Base-by-base conservation (phyloP, 2,329 filamentous ascomycete species). In the Cladosporium austrohemisphaericum region DNA sequence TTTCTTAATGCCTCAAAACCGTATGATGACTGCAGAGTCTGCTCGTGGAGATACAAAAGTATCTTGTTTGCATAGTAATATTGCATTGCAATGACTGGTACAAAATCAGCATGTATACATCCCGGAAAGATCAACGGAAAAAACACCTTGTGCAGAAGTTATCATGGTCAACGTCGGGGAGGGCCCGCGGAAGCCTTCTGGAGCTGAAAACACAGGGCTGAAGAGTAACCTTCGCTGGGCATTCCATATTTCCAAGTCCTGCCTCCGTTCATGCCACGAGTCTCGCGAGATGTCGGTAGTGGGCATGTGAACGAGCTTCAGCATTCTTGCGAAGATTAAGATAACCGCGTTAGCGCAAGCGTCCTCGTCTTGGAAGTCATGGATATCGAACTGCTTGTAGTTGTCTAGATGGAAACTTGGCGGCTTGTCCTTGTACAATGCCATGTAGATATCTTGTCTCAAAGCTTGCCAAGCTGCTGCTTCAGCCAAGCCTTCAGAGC, bases 391-490 rank as follows among this genome's bases (percentile, higher is more conserved):
- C 8, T 62, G 59, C 36, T 68, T 65, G 36, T 69, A 72, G 29
- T 69, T 70, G 14, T 63, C 59, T n/a, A 72, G 45, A 14, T 67
- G 58, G 5, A 71, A 59, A 37, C 67, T 65, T 20, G 71, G 59
- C 1, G 65, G 65, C 16, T 67, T 61, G 37, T 64, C 58, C 38
- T 67, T 63, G 5, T 67, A 65, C 4, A 71, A 53, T 0, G 67
- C 69, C 10, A 68, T 63, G 43, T 71, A 71, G 20, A 72, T 70
- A 26, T 69, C 68, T 52, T 72, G 69, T 9, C 69, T 60, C 3
- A 72, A 56, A 8, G 68, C 69, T 32, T 70, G 68, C 69, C 69
- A 72, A 41, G 67, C 69, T 2, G 68, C 64, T 9, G 69, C 68
- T 53, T 72, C 69, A 1, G 64, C 65, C 2, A 72, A 54, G 1